Conservation (phyloP, 2,329 filamentous ascomycete genomes). For the Davidsoniella australis region DNA sequence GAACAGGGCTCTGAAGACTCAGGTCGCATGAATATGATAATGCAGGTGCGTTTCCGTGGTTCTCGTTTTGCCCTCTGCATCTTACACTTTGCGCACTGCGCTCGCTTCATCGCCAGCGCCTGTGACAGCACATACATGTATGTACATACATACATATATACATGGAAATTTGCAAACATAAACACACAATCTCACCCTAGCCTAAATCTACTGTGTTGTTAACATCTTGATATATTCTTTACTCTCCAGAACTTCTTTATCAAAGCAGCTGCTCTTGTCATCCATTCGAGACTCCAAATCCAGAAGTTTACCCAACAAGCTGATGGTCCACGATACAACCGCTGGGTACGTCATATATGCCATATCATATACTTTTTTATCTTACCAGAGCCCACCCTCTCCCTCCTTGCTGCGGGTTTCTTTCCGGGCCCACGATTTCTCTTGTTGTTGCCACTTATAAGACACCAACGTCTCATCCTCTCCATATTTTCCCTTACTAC, state of each 20-base stretch:
- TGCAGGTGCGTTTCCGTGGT: conserved; percentile 44
- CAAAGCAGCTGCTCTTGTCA: conserved; percentile 70
- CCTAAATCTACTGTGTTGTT: neutral
- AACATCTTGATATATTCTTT: neutral
- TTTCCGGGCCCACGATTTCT: no score
- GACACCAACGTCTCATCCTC: no score
- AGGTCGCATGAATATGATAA: conserved; percentile 75
- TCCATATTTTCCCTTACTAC: neutral
- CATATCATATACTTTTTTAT: neutral
- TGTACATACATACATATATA: no score
- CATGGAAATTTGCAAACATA: no score
- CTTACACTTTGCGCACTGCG: no score
- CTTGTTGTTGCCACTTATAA: no score
- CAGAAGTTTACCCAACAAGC: conserved; percentile 27
- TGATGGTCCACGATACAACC: conserved; percentile 49
- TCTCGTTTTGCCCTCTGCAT: no score
- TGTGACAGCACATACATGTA: no score
- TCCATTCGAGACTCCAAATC: conserved; percentile 64
- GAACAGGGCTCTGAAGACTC: conserved; percentile 45
- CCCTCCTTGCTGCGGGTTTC: neutral
- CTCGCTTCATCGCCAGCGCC: no score
- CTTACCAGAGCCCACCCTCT: neutral
- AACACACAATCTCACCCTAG: no score
- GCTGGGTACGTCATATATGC: conserved; percentile 51
- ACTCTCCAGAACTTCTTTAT: conserved; percentile 66